phyloP scores from a whole-genome alignment of 192 early-diverging fungal species.

The Coemansia sp. region DNA sequence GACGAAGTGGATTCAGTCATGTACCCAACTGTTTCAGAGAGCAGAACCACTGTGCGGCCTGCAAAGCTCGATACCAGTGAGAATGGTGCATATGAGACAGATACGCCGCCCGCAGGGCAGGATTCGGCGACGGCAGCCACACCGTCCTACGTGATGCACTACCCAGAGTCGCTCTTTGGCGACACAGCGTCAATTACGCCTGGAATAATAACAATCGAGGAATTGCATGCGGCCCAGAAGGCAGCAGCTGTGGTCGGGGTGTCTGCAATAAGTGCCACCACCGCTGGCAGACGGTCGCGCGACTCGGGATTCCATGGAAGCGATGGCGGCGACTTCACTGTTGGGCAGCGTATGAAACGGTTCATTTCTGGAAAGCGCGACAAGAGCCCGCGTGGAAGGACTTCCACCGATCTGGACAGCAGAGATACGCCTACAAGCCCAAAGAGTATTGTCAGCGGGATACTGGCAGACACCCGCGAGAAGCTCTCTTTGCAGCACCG shows the following conservation, averaged over 20 bases:
- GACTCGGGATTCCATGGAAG: constrained; percentile 34
- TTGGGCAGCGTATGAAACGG: constrained; percentile 51
- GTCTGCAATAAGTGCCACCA: constrained; percentile 43
- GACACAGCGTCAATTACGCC: constrained; percentile 39
- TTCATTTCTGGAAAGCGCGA: constrained; percentile 47
- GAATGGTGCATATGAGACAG: not conserved
- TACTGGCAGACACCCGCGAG: constrained; percentile 20
- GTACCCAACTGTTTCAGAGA: constrained; percentile 4
- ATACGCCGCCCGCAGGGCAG: not conserved
- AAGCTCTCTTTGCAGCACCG: constrained; percentile 37
- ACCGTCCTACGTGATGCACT: constrained; percentile 55
- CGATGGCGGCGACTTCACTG: constrained; percentile 26
- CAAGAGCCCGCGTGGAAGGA: constrained; percentile 20
- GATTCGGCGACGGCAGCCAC: constrained; percentile 21
- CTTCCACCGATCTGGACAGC: constrained; percentile 6
- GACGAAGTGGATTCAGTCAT: constrained; percentile 29
- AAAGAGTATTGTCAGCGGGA: constrained; percentile 9
- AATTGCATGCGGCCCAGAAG: constrained; percentile 52
- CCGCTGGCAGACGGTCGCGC: constrained; percentile 37
- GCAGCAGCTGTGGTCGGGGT: constrained; percentile 50
- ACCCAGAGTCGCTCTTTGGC: constrained; percentile 50
- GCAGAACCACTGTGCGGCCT: not conserved
- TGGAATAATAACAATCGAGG: constrained; percentile 47
- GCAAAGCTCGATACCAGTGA: not conserved
- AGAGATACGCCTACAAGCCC: constrained; percentile 22